Conservation (phyloP, 768 basidiomycete genomes). For the Lyophyllum semitale region DNA sequence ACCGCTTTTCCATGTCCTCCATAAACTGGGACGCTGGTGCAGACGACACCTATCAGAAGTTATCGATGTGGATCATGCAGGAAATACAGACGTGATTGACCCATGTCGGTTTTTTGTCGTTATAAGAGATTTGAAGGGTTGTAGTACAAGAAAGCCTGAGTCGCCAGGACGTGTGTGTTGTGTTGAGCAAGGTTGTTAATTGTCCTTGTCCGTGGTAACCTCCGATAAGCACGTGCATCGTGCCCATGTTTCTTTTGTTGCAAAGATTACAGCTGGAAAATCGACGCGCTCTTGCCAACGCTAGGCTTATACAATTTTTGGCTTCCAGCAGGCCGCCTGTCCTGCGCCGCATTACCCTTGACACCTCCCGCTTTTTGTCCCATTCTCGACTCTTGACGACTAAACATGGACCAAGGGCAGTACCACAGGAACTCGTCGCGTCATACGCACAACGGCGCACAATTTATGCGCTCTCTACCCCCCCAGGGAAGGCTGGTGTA, state of each 20-base stretch:
- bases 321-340: not conserved
- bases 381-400: constrained; percentile 1
- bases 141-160: not conserved
- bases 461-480: constrained; percentile 87
- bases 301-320: not conserved
- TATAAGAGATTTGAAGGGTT: not conserved
- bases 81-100: constrained; percentile 74
- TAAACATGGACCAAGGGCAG: not conserved
- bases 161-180: not conserved
- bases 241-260: not conserved
- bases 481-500: constrained; percentile 83
- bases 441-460: constrained; percentile 66
- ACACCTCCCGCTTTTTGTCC: not conserved
- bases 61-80: not conserved
- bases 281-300: not conserved
- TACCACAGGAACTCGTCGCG: constrained; percentile 16
- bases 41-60: constrained; percentile 10
- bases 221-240: constrained; percentile 5
- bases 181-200: not conserved
- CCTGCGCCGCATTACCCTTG: not conserved
- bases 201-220: constrained; percentile 17
- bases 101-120: constrained; percentile 43
- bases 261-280: not conserved
- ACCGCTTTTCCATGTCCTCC: constrained; percentile 96
- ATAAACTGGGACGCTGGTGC: constrained; percentile 85